phyloP scores from a whole-genome alignment of 139 green algal species.

The Nannochloris sp. region DNA sequence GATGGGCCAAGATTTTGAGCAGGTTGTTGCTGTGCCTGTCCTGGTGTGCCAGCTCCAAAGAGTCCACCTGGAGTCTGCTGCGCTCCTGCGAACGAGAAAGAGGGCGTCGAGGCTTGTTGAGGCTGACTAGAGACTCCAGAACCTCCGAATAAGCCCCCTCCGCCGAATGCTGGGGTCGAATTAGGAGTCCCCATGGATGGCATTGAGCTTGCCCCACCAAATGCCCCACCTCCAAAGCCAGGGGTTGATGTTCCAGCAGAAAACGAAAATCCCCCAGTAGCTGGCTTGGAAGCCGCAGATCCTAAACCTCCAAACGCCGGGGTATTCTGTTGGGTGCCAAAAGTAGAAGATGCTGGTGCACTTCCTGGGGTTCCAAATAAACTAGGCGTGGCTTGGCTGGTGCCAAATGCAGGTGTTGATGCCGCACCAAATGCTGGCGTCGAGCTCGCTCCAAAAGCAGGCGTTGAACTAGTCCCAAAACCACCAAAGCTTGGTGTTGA shows the following conservation, averaged over 20 bases:
- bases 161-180: constrained; percentile 5
- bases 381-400: background rate
- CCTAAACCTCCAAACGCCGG: constrained; percentile 19
- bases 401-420: background rate
- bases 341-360: constrained; percentile 1
- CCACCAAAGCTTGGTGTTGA: background rate
- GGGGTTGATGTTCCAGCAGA: background rate
- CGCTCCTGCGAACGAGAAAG: constrained; percentile 4
- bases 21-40: background rate
- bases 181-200: background rate
- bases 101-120: background rate
- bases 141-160: background rate
- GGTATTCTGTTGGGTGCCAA: constrained; percentile 11
- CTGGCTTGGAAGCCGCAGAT: background rate
- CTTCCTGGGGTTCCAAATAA: background rate
- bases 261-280: constrained; percentile 7
- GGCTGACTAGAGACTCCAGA: background rate
- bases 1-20: background rate
- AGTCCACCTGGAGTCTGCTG: background rate
- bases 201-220: background rate
- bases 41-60: constrained; percentile 29
- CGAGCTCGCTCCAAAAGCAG: constrained; percentile 16
- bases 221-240: background rate
- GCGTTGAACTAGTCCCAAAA: constrained; percentile 1
- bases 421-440: background rate